Evolutionary conservation across 2,329 filamentous ascomycete species (phyloP).

Genomic region (Hypoxylon rubiginosum): DNA sequence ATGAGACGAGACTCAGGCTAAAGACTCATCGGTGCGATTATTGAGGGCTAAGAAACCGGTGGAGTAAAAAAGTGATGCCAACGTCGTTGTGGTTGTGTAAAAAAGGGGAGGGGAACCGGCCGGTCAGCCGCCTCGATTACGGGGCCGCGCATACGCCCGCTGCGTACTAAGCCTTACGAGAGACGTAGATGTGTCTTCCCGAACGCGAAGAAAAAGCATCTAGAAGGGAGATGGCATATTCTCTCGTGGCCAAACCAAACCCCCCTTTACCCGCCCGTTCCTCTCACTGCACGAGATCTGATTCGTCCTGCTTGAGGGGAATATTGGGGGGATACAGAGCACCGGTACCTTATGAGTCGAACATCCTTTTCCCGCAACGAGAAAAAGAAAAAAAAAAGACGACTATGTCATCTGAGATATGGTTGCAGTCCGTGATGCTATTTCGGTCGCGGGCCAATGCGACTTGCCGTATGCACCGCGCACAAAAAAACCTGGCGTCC

Average conservation of each 20-base stretch:
- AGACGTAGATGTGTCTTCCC: conserved; percentile 15
- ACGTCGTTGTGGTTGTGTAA: conserved; percentile 9
- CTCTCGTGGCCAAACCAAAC: neutral
- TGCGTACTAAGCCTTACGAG: conserved; percentile 42
- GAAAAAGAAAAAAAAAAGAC: conserved; percentile 13
- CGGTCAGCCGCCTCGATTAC: conserved; percentile 12
- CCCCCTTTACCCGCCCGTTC: neutral
- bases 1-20: conserved; percentile 11
- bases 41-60: neutral
- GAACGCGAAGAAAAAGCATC: conserved; percentile 15
- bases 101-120: conserved; percentile 15
- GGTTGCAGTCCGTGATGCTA: conserved; percentile 27
- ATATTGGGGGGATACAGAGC: conserved; percentile 1
- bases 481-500: neutral
- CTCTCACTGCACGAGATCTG: neutral
- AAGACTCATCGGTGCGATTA: conserved; percentile 6
- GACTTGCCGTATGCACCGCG: conserved; percentile 33
- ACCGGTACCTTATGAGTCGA: conserved; percentile 12
- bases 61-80: neutral
- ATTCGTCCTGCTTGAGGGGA: conserved; percentile 14
- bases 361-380: conserved; percentile 6
- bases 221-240: conserved; percentile 33
- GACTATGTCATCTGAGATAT: conserved; percentile 32
- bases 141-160: conserved; percentile 35
- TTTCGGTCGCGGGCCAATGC: conserved; percentile 35